These are phyloP conservation scores for Scheffersomyces lignosus DNA, from an alignment of 805 yeast genomes.

Conservation along the genomic window DNA sequence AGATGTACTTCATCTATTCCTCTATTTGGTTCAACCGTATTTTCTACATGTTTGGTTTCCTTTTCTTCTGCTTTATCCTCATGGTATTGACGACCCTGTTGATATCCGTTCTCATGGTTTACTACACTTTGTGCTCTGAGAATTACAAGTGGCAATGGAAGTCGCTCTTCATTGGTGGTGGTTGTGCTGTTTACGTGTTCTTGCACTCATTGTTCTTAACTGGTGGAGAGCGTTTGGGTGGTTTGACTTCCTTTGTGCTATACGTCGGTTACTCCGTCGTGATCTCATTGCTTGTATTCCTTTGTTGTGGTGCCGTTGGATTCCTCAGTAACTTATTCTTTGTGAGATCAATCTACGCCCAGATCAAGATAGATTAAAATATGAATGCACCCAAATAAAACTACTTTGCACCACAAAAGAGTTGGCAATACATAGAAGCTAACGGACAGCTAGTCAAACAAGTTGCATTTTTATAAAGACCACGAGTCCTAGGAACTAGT, in stretches of 20 bases:
- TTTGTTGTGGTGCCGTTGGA: constrained; percentile 88
- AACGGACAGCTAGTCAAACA: too few species aligned
- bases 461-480: too few species aligned
- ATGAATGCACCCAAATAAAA: too few species aligned
- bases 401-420: too few species aligned
- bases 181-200: constrained; percentile 82
- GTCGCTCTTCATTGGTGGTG: constrained; percentile 82
- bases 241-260: constrained; percentile 71
- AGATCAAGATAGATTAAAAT: constrained; percentile 74
- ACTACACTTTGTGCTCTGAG: constrained; percentile 84
- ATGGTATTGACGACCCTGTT: constrained; percentile 80
- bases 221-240: constrained; percentile 62
- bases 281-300: constrained; percentile 67
- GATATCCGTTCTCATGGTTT: constrained; percentile 76
- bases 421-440: too few species aligned
- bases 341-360: constrained; percentile 74
- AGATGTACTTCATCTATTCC: constrained; percentile 87
- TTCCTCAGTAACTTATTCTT: constrained; percentile 72
- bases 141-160: constrained; percentile 99
- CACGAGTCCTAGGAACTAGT: too few species aligned
- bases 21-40: constrained; percentile 93
- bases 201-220: constrained; percentile 77
- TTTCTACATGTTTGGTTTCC: constrained; percentile 96
- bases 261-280: constrained; percentile 81
- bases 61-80: constrained; percentile 82